Evolutionary conservation across 2,329 filamentous ascomycete genomes (phyloP).

Genomic region (Trichoderma brevicompactum): DNA sequence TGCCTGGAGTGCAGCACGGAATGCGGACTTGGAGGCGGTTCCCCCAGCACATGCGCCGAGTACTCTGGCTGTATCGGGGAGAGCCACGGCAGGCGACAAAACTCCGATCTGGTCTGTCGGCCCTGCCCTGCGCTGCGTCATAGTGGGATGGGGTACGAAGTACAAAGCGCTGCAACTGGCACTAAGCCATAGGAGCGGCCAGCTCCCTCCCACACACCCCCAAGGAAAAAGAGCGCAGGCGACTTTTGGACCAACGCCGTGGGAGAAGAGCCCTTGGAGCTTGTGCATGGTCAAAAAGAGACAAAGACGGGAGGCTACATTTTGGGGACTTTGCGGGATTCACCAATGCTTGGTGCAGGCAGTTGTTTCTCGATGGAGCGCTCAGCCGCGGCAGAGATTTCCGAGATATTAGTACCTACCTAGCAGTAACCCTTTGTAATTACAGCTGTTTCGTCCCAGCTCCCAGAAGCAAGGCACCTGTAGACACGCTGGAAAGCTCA

Average conservation of each 20-base stretch:
- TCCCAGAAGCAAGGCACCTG: too few species aligned
- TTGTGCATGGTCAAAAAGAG: neutral
- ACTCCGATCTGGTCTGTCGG: slow-evolving; percentile 12
- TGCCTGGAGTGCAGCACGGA: neutral
- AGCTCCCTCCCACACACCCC: neutral
- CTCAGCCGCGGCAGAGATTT: too few species aligned
- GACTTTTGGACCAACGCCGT: slow-evolving; percentile 4
- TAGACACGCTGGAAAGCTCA: neutral
- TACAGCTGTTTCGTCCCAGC: too few species aligned
- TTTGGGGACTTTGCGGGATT: neutral
- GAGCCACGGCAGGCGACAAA: slow-evolving; percentile 16
- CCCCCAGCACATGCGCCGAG: neutral
- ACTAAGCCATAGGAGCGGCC: neutral
- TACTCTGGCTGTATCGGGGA: slow-evolving; percentile 13
- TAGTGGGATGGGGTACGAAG: slow-evolving; percentile 16
- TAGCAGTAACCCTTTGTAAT: too few species aligned
- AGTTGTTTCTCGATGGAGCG: too few species aligned
- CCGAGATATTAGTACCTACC: too few species aligned
- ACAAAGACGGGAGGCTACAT: slow-evolving; percentile 17
- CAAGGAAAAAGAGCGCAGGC: slow-evolving; percentile 4
- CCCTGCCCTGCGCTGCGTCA: slow-evolving; percentile 14
- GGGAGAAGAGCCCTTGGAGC: neutral
- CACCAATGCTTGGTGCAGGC: neutral
- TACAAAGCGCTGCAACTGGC: neutral
- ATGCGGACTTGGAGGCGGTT: neutral